These are phyloP conservation scores for Bretschneidera sinensis DNA, from an alignment of 345 rosid genomes.

Conservation along the genomic window DNA sequence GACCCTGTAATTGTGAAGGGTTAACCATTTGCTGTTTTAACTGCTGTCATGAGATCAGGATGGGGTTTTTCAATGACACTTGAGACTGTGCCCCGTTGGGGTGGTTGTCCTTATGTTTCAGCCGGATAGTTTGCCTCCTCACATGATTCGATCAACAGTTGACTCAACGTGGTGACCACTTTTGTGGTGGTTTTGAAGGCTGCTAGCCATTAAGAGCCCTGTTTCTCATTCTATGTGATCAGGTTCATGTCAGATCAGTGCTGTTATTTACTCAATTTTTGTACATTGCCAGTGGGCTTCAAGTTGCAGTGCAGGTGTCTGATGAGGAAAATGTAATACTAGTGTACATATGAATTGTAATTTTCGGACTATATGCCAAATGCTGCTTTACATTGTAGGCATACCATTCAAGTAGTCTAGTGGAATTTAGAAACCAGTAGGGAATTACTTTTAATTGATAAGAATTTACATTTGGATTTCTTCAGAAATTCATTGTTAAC, in stretches of 20 bases:
- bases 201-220: no score
- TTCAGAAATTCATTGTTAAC: background rate
- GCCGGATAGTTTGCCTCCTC: no score
- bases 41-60: slow-evolving; percentile 9
- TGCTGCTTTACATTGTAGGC: background rate
- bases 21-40: background rate
- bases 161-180: background rate
- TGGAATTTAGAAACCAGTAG: background rate
- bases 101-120: no score
- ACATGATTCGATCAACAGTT: no score
- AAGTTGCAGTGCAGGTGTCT: background rate
- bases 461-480: background rate
- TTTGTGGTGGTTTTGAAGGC: background rate
- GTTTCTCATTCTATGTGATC: no score
- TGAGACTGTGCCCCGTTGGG: no score
- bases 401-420: background rate
- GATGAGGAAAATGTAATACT: background rate
- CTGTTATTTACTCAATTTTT: no score
- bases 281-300: background rate
- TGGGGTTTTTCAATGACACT: background rate
- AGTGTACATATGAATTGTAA: background rate
- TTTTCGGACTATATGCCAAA: background rate
- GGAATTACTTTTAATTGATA: background rate
- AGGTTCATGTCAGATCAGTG: no score
- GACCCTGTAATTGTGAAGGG: slow-evolving; percentile 18